A percentile compares a stretch with the other conserved stretches of the same genome.
Conservation (phyloP, 2,329 filamentous ascomycete species). For the Magnaporthiopsis incrustans region DNA sequence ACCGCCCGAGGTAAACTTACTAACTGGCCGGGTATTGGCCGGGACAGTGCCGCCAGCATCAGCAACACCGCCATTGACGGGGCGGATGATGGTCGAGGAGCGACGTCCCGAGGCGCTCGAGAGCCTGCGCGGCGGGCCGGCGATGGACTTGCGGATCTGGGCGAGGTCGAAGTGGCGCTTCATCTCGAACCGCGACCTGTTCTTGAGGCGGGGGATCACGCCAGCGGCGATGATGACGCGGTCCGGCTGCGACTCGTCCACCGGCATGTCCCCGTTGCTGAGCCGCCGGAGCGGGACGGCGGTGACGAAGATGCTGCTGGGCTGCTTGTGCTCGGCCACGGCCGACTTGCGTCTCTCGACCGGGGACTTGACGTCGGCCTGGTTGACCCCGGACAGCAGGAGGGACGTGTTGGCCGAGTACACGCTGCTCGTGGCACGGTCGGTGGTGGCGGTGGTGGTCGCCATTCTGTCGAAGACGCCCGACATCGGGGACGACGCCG, state of each 20-base stretch:
- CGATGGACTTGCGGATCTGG: slow-evolving; percentile 37
- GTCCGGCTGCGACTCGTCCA: not conserved
- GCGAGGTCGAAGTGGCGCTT: slow-evolving; percentile 42
- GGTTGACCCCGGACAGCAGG: slow-evolving; percentile 2
- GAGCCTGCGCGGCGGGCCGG: slow-evolving; percentile 19
- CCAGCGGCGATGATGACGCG: slow-evolving; percentile 33
- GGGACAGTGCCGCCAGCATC: not conserved
- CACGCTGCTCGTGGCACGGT: not conserved
- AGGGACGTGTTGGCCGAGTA: slow-evolving; percentile 3
- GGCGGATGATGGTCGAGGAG: not conserved
- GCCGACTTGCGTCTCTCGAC: slow-evolving; percentile 3
- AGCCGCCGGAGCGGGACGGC: not conserved
- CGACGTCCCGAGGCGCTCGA: not conserved
- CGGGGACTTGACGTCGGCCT: slow-evolving; percentile 2
- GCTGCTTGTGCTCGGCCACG: not conserved
- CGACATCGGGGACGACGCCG: slow-evolving; percentile 3
- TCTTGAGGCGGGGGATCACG: slow-evolving; percentile 31
- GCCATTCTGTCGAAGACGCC: slow-evolving; percentile 2
- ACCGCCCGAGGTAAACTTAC: not conserved
- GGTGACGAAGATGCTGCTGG: slow-evolving; percentile 3
- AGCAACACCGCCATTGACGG: not conserved
- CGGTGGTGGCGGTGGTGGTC: not conserved
- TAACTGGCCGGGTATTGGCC: slow-evolving; percentile 1
- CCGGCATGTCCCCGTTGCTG: not conserved
- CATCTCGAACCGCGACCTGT: slow-evolving; percentile 38